Base-by-base conservation (phyloP, 345 rosid species). In the Heritiera littoralis region DNA sequence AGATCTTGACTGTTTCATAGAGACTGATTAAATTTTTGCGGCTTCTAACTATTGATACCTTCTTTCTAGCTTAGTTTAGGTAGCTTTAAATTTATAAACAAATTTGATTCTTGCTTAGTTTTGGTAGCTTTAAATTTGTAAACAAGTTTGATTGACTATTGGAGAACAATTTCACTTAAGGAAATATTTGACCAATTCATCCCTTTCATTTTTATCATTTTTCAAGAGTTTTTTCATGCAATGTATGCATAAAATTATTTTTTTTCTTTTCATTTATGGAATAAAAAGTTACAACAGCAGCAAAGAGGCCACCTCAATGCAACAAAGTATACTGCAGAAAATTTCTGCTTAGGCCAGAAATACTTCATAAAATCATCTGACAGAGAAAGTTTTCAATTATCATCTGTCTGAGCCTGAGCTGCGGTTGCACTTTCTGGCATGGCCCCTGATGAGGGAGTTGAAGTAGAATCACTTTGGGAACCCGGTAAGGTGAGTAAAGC, bases 1-100 rank as follows among this genome's bases (percentile, higher is more conserved):
- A 88, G 89, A 86, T 87, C 54, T 59, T 90, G 78, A 80, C 32
- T 15, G 92, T 89, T 40, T 75, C 79, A 85, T 46, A 28, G 17
- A 45, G 17, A 28, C 8, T 66, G 32, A 20, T 38, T 28, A 61
- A 56, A 78, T 46, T 66, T 72, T 77, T n/a, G 46, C 54, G 14
- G 75, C 78, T 45, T 46, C 14, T 51, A 49, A 7, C 41, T 61
- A 56, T 60, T 67, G 41, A 30, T 41, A 59, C 1, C 38, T 71
- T 78, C 28, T 55, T 41, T 46, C 46, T 20, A 23, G 35, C 14
- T 76, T 5, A 8, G 32, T 28, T 30, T 66, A 20, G 40, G 28
- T 49, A 71, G 60, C 20, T 20, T 20, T 20, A 45, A 20, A 35
- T 35, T 35, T 35, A 35, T 35, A 35, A 35, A 35, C 38, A 35